These are phyloP conservation scores for Leccinum pellstonianum DNA, from an alignment of 768 basidiomycete species.

Conservation along the genomic window DNA sequence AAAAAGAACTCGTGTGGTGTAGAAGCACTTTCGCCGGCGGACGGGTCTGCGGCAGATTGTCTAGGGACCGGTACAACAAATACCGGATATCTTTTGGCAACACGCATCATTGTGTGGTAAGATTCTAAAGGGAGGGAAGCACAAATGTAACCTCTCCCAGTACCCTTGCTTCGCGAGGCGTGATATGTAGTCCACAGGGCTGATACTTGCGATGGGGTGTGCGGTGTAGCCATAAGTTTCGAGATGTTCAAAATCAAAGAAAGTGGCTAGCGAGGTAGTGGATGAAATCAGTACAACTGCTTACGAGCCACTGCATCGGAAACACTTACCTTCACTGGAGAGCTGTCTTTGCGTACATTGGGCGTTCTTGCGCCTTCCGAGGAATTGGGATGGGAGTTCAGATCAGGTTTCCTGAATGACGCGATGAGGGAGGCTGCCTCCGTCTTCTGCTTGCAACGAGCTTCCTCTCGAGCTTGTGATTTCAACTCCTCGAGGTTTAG, in stretches of 20 bases:
- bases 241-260: conserved; percentile 77
- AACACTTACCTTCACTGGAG: conserved; percentile 59
- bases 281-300: neutral
- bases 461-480: conserved; percentile 27
- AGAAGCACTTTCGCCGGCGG: conserved; percentile 32
- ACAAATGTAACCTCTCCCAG: conserved; percentile 81
- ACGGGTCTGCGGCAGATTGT: conserved; percentile 24
- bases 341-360: conserved; percentile 54
- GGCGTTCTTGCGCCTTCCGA: conserved; percentile 5
- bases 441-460: conserved; percentile 32
- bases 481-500: conserved; percentile 40
- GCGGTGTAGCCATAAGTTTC: conserved; percentile 62
- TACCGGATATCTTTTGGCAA: conserved; percentile 64
- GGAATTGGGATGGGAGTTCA: conserved; percentile 9
- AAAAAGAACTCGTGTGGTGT: conserved; percentile 76
- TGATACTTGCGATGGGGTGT: conserved; percentile 71
- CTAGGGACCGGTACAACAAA: conserved; percentile 86
- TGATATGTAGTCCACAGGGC: conserved; percentile 91
- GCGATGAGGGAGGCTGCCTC: conserved; percentile 18
- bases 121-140: conserved; percentile 73
- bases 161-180: conserved; percentile 71
- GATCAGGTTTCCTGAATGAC: conserved; percentile 15
- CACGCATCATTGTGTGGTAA: conserved; percentile 67
- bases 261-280: conserved; percentile 58
- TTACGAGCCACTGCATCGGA: neutral